These are phyloP conservation scores for Pyrenochaeta sp. DNA, from an alignment of 2,329 filamentous ascomycete species.

Conservation along the genomic window DNA sequence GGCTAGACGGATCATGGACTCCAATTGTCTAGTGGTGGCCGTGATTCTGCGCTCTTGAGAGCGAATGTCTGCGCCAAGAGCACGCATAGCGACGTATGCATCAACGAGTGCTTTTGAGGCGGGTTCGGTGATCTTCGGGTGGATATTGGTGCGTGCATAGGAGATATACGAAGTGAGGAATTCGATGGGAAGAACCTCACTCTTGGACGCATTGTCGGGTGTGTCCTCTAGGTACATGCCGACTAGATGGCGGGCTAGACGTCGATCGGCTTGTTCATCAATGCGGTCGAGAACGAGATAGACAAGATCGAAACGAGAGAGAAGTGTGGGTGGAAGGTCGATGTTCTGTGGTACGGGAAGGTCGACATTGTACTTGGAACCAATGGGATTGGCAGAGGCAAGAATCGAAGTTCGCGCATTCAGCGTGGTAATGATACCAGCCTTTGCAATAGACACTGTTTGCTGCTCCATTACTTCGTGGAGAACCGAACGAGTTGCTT, in stretches of 20 bases:
- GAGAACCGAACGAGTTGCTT: constrained; percentile 74
- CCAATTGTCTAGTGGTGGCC: constrained; percentile 93
- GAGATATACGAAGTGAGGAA: constrained; percentile 98
- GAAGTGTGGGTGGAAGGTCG: constrained; percentile 90
- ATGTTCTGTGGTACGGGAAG: constrained; percentile 97
- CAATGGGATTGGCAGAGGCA: constrained; percentile 96
- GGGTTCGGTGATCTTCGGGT: constrained; percentile 79
- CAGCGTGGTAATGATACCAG: constrained; percentile 83
- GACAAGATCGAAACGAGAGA: constrained; percentile 95
- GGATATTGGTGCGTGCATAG: constrained; percentile 85
- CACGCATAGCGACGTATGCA: constrained; percentile 93
- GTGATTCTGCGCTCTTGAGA: constrained; percentile 95
- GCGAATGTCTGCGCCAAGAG: constrained; percentile 75
- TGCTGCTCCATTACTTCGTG: constrained; percentile 86
- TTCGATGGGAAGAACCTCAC: constrained; percentile 85
- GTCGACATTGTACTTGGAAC: constrained; percentile 96
- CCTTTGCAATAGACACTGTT: constrained; percentile 79
- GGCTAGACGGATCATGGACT: constrained; percentile 96
- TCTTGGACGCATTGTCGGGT: constrained; percentile 79
- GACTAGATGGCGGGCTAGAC: constrained; percentile 88
- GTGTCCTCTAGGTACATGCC: constrained; percentile 97
- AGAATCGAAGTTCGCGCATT: constrained; percentile 96
- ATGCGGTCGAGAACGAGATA: constrained; percentile 95
- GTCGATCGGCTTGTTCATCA: constrained; percentile 87
- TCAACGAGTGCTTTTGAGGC: constrained; percentile 85